Evolutionary conservation across 2,329 filamentous ascomycete genomes (phyloP).

Genomic region (Sporothrix schenckii): DNA sequence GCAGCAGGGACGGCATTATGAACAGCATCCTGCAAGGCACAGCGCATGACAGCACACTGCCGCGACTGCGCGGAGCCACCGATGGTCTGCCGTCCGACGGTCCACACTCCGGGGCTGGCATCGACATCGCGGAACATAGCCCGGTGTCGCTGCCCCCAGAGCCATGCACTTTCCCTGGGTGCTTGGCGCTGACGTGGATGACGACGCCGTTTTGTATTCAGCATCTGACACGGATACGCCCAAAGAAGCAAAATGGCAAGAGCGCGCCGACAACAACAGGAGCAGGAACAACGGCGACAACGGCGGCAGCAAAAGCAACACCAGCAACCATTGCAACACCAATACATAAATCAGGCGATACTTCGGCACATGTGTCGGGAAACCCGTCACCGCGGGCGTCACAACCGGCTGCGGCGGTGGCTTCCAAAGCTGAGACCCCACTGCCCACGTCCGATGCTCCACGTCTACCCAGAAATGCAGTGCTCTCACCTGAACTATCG

Average conservation of each 20-base stretch:
- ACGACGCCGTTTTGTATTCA: slow-evolving; percentile 19
- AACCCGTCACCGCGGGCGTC: background rate
- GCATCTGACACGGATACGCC: slow-evolving; percentile 5
- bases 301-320: background rate
- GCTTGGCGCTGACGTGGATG: background rate
- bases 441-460: background rate
- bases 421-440: background rate
- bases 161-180: slow-evolving; percentile 12
- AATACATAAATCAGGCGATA: background rate
- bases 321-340: background rate
- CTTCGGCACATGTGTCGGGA: background rate
- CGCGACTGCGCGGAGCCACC: background rate
- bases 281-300: background rate
- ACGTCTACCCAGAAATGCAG: background rate
- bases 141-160: background rate
- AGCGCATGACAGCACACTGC: slow-evolving; percentile 1
- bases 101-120: background rate
- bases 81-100: background rate
- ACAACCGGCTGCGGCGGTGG: background rate
- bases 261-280: background rate
- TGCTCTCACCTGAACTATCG: background rate
- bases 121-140: background rate
- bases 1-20: slow-evolving; percentile 2
- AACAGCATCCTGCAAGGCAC: slow-evolving; percentile 3
- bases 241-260: background rate